phyloP scores from a whole-genome alignment of 192 early-diverging fungal genomes.

The Oehlia diaphana region DNA sequence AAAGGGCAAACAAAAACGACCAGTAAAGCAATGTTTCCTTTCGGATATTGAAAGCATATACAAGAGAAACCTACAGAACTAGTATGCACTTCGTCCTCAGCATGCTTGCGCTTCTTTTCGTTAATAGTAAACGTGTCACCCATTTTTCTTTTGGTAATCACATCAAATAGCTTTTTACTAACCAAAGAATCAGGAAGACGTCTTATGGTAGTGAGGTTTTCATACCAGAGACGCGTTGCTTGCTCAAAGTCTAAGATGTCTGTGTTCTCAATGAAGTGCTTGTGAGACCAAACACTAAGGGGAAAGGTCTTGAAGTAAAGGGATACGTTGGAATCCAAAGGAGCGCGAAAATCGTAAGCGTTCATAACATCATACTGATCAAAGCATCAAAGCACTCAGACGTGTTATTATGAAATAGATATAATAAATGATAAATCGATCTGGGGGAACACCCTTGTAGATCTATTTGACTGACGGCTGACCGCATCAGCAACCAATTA shows the following conservation, averaged over 20 bases:
- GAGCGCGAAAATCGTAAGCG: constrained; percentile 20
- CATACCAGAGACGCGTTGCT: neutral
- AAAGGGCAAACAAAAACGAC: neutral
- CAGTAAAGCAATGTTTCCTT: constrained; percentile 4
- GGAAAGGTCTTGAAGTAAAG: neutral
- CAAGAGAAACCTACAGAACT: constrained; percentile 9
- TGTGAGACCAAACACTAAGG: constrained; percentile 5
- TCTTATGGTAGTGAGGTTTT: neutral
- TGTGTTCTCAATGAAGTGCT: constrained; percentile 7
- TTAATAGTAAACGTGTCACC: neutral
- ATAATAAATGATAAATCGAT: too few species aligned
- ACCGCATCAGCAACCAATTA: too few species aligned
- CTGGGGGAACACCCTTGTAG: too few species aligned
- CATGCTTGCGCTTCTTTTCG: constrained; percentile 22
- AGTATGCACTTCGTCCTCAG: constrained; percentile 27
- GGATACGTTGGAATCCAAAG: neutral
- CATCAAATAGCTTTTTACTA: neutral
- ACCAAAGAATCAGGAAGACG: neutral
- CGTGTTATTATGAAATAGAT: too few species aligned
- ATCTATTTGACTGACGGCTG: too few species aligned
- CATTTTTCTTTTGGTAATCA: constrained; percentile 3
- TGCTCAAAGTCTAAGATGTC: neutral
- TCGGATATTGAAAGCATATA: neutral
- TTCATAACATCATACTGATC: too few species aligned
- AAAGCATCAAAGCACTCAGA: too few species aligned